Percentiles rank a stretch among this genome's conserved stretches.
These are phyloP conservation scores for Tetrastigma voinierianum DNA, from an alignment of 164 flowering plant genomes.

Conservation along the genomic window DNA sequence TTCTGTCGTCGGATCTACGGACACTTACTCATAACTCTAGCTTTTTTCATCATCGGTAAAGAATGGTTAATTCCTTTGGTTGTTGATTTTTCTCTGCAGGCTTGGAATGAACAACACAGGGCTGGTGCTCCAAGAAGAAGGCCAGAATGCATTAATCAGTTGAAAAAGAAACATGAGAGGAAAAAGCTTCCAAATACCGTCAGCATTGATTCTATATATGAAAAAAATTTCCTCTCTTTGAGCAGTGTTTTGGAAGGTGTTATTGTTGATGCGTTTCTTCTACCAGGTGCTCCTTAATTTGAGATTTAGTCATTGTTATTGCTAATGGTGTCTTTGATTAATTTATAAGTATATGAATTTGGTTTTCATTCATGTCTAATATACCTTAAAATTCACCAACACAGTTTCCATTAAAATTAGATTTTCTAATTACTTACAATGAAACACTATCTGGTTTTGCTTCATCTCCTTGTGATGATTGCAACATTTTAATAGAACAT, in stretches of 20 bases:
- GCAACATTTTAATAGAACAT: too few species aligned
- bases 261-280: conserved; percentile 60
- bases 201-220: conserved; percentile 76
- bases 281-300: conserved; percentile 57
- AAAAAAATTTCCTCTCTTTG: conserved; percentile 74
- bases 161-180: conserved; percentile 62
- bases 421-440: too few species aligned
- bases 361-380: background rate
- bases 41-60: background rate
- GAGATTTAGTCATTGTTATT: background rate
- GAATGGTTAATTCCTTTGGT: background rate
- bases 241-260: conserved; percentile 77
- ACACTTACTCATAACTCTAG: background rate
- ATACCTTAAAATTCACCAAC: too few species aligned
- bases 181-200: conserved; percentile 66
- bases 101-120: conserved; percentile 75
- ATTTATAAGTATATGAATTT: background rate
- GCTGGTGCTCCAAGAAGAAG: conserved; percentile 44
- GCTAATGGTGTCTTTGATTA: background rate
- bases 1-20: too few species aligned
- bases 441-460: too few species aligned
- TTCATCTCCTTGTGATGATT: too few species aligned
- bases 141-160: conserved; percentile 47
- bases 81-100: conserved; percentile 38
- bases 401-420: too few species aligned